A percentile compares a stretch with the other conserved stretches of the same genome.
These are phyloP conservation scores for Olyra latifolia DNA, from an alignment of 176 grass and related monocot genomes.

Conservation along the genomic window DNA sequence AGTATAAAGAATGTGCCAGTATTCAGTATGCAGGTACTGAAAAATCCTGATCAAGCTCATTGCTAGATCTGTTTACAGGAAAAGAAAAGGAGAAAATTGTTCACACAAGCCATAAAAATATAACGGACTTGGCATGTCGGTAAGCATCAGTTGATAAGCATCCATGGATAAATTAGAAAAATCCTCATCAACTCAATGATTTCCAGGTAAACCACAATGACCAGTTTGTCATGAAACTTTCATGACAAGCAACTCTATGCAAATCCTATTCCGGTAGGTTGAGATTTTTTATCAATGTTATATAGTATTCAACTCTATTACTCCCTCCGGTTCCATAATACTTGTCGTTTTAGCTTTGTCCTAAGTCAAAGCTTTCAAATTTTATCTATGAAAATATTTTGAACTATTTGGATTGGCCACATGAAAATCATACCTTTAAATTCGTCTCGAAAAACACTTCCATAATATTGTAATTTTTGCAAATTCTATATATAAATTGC, in stretches of 20 bases:
- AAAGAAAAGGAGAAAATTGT: not conserved
- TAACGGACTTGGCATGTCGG: not conserved
- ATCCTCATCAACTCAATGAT: not conserved
- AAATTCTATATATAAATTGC: no score
- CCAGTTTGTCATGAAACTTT: not conserved
- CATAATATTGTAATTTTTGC: no score
- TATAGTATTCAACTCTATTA: not conserved
- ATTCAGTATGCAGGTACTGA: not conserved
- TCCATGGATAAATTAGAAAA: not conserved
- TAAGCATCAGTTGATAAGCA: not conserved
- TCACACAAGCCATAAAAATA: not conserved
- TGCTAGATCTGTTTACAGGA: not conserved
- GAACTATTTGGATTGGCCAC: no score
- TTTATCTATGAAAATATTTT: no score
- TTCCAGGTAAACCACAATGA: constrained; percentile 4
- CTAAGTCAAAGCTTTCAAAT: no score
- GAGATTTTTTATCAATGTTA: not conserved
- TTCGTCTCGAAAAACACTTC: no score
- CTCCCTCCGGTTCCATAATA: no score
- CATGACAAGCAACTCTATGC: constrained; percentile 3
- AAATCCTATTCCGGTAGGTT: not conserved
- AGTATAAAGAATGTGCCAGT: constrained; percentile 27
- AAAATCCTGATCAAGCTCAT: not conserved
- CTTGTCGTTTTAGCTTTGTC: no score
- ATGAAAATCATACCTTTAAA: no score